Percentiles rank a stretch among this genome's conserved stretches.
phyloP scores from a whole-genome alignment of 176 grass and related monocot genomes.

The Eremochloa ophiuroides region DNA sequence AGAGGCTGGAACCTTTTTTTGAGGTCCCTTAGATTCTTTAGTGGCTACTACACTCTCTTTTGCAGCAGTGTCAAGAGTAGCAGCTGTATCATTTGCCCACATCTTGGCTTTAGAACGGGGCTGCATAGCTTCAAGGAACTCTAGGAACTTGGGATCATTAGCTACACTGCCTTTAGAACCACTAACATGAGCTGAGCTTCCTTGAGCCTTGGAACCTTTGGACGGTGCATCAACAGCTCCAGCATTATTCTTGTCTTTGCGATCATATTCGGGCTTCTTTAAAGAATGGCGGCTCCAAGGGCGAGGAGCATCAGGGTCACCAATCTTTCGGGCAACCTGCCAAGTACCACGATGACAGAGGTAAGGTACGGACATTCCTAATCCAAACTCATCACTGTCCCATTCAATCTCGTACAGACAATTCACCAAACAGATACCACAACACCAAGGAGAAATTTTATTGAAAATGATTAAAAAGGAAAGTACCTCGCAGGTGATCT shows the following conservation, averaged over 20 bases:
- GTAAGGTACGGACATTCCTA: neutral
- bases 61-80: conserved; percentile 24
- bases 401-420: neutral
- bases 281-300: conserved; percentile 85
- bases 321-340: conserved; percentile 85
- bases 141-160: conserved; percentile 65
- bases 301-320: conserved; percentile 68
- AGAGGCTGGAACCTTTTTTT: conserved; percentile 5
- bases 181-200: conserved; percentile 17
- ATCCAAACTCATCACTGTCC: neutral
- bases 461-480: neutral
- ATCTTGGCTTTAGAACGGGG: conserved; percentile 78
- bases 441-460: neutral
- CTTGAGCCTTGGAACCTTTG: conserved; percentile 45
- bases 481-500: conserved; percentile 88
- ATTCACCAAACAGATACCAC: neutral
- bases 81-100: conserved; percentile 79
- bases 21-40: conserved; percentile 33
- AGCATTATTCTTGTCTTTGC: conserved; percentile 32
- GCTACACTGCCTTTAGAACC: conserved; percentile 31
- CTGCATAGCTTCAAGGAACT: conserved; percentile 95
- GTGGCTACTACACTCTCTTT: conserved; percentile 34
- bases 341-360: neutral
- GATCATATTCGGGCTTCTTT: conserved; percentile 43
- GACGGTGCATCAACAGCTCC: neutral